Conservation (phyloP, 768 basidiomycete species). For the Leucocoprinus leucothites region DNA sequence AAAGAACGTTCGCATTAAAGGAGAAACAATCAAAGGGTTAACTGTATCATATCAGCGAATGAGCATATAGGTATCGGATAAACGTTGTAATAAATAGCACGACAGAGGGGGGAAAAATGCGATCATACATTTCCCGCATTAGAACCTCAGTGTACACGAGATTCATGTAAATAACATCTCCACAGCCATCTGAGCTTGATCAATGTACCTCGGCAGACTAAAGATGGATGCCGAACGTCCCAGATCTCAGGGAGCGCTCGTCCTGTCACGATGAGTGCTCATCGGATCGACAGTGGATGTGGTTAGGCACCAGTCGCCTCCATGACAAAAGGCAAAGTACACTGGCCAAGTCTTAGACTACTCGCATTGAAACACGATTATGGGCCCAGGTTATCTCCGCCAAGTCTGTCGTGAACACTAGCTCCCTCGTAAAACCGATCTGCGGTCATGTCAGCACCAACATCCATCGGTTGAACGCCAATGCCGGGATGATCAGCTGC, state of each 20-base stretch:
- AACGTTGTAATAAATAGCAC: constrained; percentile 1
- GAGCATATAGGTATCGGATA: not conserved
- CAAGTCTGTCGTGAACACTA: not conserved
- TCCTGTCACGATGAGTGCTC: not conserved
- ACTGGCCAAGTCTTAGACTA: no score
- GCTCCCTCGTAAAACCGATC: not conserved
- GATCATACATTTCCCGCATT: not conserved
- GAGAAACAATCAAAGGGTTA: not conserved
- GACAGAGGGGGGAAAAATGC: not conserved
- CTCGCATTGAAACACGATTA: no score
- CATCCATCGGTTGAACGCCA: not conserved
- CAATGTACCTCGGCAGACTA: not conserved
- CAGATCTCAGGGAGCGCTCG: not conserved
- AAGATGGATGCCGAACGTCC: not conserved
- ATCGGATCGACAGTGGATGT: not conserved
- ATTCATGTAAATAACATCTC: no score
- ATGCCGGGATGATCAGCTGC: not conserved
- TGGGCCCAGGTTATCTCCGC: no score
- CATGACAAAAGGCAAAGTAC: no score
- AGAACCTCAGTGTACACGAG: not conserved
- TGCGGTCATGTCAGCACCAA: not conserved
- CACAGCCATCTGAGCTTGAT: not conserved
- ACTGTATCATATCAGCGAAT: not conserved
- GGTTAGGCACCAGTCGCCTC: no score
- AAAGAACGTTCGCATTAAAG: not conserved